phyloP scores from a whole-genome alignment of 1,284 basidiomycete species.

The Malassezia caprae region DNA sequence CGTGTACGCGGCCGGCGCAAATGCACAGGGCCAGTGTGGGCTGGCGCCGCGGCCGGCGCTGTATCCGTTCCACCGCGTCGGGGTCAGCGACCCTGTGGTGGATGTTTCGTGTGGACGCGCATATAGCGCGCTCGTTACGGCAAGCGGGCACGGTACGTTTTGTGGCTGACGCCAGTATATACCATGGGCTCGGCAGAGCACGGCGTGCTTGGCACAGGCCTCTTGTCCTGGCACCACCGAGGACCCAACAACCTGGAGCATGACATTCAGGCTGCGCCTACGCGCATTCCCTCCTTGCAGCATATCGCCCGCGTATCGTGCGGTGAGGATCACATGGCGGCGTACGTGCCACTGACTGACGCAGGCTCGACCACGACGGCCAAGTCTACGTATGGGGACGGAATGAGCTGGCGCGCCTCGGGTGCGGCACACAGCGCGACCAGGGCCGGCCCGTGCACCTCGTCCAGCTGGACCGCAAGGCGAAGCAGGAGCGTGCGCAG shows the following conservation, averaged over 20 bases:
- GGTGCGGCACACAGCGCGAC: slow-evolving; percentile 69
- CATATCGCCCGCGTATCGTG: slow-evolving; percentile 70
- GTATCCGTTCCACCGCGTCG: slow-evolving; percentile 50
- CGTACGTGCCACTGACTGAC: slow-evolving; percentile 54
- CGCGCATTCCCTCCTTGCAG: slow-evolving; percentile 32
- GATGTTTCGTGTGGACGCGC: slow-evolving; percentile 69
- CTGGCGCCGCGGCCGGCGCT: slow-evolving; percentile 28
- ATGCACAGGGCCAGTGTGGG: slow-evolving; percentile 62
- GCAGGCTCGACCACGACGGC: slow-evolving; percentile 57
- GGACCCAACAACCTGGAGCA: not conserved
- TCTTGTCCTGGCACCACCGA: not conserved
- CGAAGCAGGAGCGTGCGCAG: slow-evolving; percentile 58
- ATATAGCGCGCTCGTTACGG: slow-evolving; percentile 67
- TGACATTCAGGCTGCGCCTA: not conserved
- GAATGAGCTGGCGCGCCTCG: slow-evolving; percentile 51
- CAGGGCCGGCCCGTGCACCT: slow-evolving; percentile 47
- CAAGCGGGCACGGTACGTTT: slow-evolving; percentile 57
- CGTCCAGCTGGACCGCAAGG: slow-evolving; percentile 50
- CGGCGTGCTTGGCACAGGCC: slow-evolving; percentile 82
- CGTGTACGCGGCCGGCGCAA: slow-evolving; percentile 74
- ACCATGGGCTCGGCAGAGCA: slow-evolving; percentile 82
- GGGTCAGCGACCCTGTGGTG: slow-evolving; percentile 55
- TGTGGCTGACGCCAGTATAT: slow-evolving; percentile 54
- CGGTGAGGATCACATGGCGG: slow-evolving; percentile 75
- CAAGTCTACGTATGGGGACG: slow-evolving; percentile 59